Evolutionary conservation across 805 yeast species (phyloP).

Genomic region (Metschnikowia drakensbergensis): DNA sequence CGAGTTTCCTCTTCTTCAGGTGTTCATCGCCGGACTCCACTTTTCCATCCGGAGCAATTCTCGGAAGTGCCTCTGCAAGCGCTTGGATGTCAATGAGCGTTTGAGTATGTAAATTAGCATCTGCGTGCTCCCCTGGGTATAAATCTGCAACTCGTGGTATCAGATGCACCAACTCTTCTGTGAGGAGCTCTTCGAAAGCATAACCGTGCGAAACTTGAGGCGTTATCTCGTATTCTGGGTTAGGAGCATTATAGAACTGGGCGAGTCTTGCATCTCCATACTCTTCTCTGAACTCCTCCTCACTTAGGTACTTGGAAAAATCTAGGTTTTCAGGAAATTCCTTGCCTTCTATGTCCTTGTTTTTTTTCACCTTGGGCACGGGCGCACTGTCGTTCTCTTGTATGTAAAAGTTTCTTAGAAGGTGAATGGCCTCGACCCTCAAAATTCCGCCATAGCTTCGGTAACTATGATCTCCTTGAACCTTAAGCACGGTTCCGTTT

Average conservation of each 20-base stretch:
- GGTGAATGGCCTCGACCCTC: slow-evolving; percentile 76
- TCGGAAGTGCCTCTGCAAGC: slow-evolving; percentile 9
- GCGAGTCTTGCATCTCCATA: slow-evolving; percentile 42
- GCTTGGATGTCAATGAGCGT: background rate
- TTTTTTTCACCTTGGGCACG: slow-evolving; percentile 67
- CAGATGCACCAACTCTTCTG: background rate
- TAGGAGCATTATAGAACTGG: slow-evolving; percentile 7
- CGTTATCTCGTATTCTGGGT: slow-evolving; percentile 11
- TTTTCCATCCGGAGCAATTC: slow-evolving; percentile 2
- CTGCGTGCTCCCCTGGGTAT: slow-evolving; percentile 3
- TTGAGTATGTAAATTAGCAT: background rate
- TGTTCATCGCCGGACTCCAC: slow-evolving; percentile 6
- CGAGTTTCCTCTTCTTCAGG: slow-evolving; percentile 10
- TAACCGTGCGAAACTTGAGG: slow-evolving; percentile 9
- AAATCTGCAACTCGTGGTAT: slow-evolving; percentile 7
- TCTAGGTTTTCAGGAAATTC: slow-evolving; percentile 56
- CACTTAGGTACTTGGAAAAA: slow-evolving; percentile 50
- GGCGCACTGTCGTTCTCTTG: slow-evolving; percentile 87
- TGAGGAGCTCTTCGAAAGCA: slow-evolving; percentile 4
- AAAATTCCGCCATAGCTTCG: slow-evolving; percentile 70
- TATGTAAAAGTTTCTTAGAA: slow-evolving; percentile 79
- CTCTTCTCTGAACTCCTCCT: slow-evolving; percentile 45
- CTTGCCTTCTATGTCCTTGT: slow-evolving; percentile 53
- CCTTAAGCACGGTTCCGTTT: slow-evolving; percentile 76
- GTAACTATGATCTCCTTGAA: slow-evolving; percentile 41